A percentile compares a stretch with the other conserved stretches of the same genome.
Evolutionary conservation across 1,284 basidiomycete genomes (phyloP).

Genomic region (Ganoderma lingzhi): DNA sequence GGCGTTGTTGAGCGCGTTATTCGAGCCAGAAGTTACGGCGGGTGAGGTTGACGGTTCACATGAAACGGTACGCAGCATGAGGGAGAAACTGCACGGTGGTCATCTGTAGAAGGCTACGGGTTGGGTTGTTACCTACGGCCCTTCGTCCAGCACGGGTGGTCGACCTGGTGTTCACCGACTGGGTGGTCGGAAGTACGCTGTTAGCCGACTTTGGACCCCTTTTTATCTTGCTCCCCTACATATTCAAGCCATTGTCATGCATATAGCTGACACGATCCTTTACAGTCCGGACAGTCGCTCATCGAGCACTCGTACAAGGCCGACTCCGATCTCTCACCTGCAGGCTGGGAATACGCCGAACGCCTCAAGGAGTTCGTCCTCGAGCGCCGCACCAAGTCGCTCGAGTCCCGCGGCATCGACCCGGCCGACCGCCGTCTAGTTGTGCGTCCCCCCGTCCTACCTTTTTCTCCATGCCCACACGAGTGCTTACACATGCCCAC

Average conservation of each 20-base stretch:
- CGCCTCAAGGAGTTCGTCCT: slow-evolving; percentile 86
- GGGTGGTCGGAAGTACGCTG: no score
- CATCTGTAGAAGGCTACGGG: no score
- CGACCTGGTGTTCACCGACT: no score
- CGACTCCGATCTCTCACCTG: slow-evolving; percentile 94
- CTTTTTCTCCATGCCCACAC: neutral
- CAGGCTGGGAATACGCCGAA: slow-evolving; percentile 95
- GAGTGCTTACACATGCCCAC: neutral
- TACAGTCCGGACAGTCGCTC: slow-evolving; percentile 89
- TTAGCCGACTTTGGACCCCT: no score
- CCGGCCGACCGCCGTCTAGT: slow-evolving; percentile 76
- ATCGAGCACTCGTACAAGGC: slow-evolving; percentile 99
- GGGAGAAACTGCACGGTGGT: no score
- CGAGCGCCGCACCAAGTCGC: slow-evolving; percentile 73
- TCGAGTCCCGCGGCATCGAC: slow-evolving; percentile 73
- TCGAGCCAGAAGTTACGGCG: no score
- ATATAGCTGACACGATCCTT: slow-evolving; percentile 3
- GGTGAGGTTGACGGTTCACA: no score
- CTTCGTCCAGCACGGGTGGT: no score
- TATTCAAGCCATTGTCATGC: neutral
- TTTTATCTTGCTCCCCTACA: no score
- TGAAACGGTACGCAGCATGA: no score
- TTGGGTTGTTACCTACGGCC: no score
- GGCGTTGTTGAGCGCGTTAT: no score
- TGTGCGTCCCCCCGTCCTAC: slow-evolving; percentile 53